Conservation (phyloP, 2,329 filamentous ascomycete species). For the Cryphonectria nitschkei region DNA sequence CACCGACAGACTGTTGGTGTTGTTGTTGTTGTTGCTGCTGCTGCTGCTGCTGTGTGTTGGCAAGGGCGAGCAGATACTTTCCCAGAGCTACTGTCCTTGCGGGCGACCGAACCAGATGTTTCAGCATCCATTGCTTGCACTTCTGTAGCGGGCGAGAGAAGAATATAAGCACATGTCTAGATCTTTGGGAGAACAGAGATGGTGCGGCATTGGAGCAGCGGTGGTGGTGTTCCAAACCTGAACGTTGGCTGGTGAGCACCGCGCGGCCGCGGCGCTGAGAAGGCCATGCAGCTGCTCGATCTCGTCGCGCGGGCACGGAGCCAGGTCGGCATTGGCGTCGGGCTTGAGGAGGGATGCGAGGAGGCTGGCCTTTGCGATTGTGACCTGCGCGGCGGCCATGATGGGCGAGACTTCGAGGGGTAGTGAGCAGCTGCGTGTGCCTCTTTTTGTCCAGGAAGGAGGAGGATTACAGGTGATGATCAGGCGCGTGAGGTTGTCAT, state of each 20-base stretch:
- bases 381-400: constrained; percentile 72
- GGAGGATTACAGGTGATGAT: neutral
- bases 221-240: constrained; percentile 71
- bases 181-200: constrained; percentile 31
- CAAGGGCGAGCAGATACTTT: constrained; percentile 74
- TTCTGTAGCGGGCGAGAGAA: constrained; percentile 59
- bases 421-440: neutral
- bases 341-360: constrained; percentile 73
- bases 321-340: constrained; percentile 57
- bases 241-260: constrained; percentile 80
- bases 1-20: constrained; percentile 34
- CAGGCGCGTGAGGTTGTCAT: neutral
- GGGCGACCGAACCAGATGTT: constrained; percentile 69
- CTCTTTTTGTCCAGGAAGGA: neutral
- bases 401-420: constrained; percentile 18
- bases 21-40: constrained; percentile 33
- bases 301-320: constrained; percentile 66
- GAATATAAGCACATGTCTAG: constrained; percentile 44
- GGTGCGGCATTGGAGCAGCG: constrained; percentile 33
- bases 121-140: constrained; percentile 85
- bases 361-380: constrained; percentile 80
- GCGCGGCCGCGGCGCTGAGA: constrained; percentile 66
- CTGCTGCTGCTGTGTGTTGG: constrained; percentile 53
- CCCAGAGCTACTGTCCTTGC: constrained; percentile 69
- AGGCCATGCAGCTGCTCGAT: constrained; percentile 71